Conservation (phyloP, 1,284 basidiomycete species). For the Cystobasidiaceae sp. region DNA sequence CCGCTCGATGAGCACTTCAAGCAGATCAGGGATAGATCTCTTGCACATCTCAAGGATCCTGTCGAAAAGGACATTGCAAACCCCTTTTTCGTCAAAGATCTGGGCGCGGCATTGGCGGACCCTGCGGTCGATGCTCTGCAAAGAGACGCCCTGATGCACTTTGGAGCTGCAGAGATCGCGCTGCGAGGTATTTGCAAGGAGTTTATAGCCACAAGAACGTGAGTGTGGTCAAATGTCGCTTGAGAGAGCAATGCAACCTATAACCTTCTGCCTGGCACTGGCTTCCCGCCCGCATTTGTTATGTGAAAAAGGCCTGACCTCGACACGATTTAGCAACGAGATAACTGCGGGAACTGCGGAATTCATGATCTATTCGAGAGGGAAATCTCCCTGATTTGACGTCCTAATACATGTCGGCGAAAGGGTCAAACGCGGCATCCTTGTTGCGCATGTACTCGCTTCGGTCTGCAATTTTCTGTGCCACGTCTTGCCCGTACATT, state of each 20-base stretch:
- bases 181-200: constrained; percentile 36
- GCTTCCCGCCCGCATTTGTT: no score
- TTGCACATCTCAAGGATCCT: constrained; percentile 31
- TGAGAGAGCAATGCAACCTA: no score
- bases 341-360: no score
- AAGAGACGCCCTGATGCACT: constrained; percentile 37
- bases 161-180: constrained; percentile 36
- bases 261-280: no score
- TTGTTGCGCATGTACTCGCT: constrained; percentile 25
- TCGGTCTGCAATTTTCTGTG: constrained; percentile 18
- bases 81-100: constrained; percentile 26
- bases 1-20: constrained; percentile 33
- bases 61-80: constrained; percentile 1
- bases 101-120: constrained; percentile 33
- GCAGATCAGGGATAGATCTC: constrained; percentile 32
- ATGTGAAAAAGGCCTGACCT: no score
- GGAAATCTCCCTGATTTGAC: neutral
- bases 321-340: no score
- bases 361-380: no score
- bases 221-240: no score
- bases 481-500: constrained; percentile 20
- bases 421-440: constrained; percentile 27
- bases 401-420: constrained; percentile 18
- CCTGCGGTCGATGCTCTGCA: constrained; percentile 32
- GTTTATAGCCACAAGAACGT: neutral